Conservation (phyloP, 805 yeast species). For the Yarrowia osloensis region DNA sequence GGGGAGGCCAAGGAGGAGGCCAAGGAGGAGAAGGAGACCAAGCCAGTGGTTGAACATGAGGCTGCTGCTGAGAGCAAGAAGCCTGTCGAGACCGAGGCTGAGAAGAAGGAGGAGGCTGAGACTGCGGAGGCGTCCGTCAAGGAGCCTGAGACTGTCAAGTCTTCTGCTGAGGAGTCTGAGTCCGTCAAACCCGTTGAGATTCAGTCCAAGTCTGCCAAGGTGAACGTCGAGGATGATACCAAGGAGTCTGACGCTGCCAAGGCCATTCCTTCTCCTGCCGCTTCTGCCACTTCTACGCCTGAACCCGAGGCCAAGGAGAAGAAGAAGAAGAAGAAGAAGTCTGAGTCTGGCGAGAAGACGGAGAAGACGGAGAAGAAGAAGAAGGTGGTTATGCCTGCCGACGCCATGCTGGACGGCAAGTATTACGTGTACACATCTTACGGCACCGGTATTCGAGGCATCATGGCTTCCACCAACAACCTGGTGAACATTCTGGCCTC, state of each 20-base stretch:
- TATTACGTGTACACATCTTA: constrained; percentile 74
- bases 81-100: background rate
- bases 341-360: background rate
- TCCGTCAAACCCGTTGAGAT: constrained; percentile 34
- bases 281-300: constrained; percentile 30
- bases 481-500: constrained; percentile 73
- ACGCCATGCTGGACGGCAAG: constrained; percentile 29
- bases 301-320: constrained; percentile 16
- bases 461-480: constrained; percentile 75
- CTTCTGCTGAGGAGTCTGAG: constrained; percentile 14
- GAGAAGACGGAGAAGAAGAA: constrained; percentile 21
- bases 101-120: background rate
- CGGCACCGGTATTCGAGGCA: constrained; percentile 78
- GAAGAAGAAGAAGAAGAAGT: constrained; percentile 22
- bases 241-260: constrained; percentile 30
- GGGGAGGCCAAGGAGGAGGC: background rate
- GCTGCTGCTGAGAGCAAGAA: background rate
- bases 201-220: constrained; percentile 28
- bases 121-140: background rate
- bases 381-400: constrained; percentile 23
- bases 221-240: constrained; percentile 10
- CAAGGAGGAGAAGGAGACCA: background rate
- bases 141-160: too few species aligned
- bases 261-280: constrained; percentile 26
- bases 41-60: background rate